phyloP scores from a whole-genome alignment of 2,329 filamentous ascomycete species.

The Phialocephala sp. region DNA sequence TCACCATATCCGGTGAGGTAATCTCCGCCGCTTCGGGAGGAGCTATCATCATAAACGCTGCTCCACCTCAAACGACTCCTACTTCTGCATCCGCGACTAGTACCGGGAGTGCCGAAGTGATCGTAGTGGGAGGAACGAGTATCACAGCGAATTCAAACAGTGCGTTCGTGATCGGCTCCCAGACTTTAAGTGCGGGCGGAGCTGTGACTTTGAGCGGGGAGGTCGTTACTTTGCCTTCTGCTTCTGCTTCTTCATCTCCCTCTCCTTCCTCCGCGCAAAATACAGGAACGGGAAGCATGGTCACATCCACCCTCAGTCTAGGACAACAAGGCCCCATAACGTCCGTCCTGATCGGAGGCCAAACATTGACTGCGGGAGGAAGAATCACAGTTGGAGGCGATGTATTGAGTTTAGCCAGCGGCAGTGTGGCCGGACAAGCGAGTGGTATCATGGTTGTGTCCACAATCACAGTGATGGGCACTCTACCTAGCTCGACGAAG shows the following conservation, averaged over 20 bases:
- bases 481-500: too few species aligned
- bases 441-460: constrained; percentile 35
- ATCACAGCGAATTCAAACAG: constrained; percentile 32
- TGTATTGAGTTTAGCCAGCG: constrained; percentile 35
- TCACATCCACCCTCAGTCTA: not conserved
- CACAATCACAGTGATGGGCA: constrained; percentile 36
- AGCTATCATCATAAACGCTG: constrained; percentile 34
- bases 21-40: constrained; percentile 33
- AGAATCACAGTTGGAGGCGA: constrained; percentile 39
- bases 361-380: constrained; percentile 39
- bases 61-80: constrained; percentile 15
- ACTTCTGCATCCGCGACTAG: constrained; percentile 14
- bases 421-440: constrained; percentile 15
- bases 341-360: constrained; percentile 33
- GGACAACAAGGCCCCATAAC: constrained; percentile 22
- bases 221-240: constrained; percentile 28
- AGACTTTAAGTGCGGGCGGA: constrained; percentile 26
- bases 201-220: constrained; percentile 28
- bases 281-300: not conserved
- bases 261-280: too few species aligned
- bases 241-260: not conserved
- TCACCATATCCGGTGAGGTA: constrained; percentile 33
- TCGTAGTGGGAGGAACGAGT: constrained; percentile 31
- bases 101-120: constrained; percentile 17
- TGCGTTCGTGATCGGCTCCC: constrained; percentile 28